Evolutionary conservation across 306 rosid genomes (phyloP), one percentile per base, ranked within the genome.

Genomic region (Cicer arietinum): DNA sequence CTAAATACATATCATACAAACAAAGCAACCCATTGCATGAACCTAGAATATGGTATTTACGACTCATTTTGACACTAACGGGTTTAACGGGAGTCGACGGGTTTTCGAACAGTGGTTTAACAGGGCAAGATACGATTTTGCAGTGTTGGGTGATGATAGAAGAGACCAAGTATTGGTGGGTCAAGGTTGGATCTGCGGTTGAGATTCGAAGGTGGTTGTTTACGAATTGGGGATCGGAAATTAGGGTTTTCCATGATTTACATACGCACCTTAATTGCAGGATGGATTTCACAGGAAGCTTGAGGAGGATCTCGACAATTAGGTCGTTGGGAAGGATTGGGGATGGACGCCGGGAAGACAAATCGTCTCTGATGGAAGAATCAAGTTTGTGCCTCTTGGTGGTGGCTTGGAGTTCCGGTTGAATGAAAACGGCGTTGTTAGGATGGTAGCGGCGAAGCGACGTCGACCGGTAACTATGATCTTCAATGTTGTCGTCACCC

Each of bases 161-260:
- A 50, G 25, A 61, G 76, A 48, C 39, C 54, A 69, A 18, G 18
- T 9, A 71, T 1, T 6, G 64, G 20, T 69, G 63, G 39, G 64
- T 10, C 60, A 40, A 37, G 10, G 0, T 71, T 30, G 66, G n/a
- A 9, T 57, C 10, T 0, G 13, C 3, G 1, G 5, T 11, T 39
- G 82, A 71, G 20, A 5, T 5, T 2, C 10, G 37, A 71, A 82
- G 61, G 5, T 77, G 85, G 6, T 18, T 7, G 7, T 50, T 77
- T 0, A 20, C 73, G 22, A 82, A 82, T 37, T 77, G 67, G 10
- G 72, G 40, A 42, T 66, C 14, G 1, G 78, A 77, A 1, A 81
- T 77, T 14, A 80, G 17, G 56, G 67, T 48, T 16, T 77, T 76
- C 85, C 81, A 81, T 35, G 69, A 58, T 42, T 67, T 77, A 63